Conservation (phyloP, 73 alveolate genomes). For the Paramecium sexaurelia region DNA sequence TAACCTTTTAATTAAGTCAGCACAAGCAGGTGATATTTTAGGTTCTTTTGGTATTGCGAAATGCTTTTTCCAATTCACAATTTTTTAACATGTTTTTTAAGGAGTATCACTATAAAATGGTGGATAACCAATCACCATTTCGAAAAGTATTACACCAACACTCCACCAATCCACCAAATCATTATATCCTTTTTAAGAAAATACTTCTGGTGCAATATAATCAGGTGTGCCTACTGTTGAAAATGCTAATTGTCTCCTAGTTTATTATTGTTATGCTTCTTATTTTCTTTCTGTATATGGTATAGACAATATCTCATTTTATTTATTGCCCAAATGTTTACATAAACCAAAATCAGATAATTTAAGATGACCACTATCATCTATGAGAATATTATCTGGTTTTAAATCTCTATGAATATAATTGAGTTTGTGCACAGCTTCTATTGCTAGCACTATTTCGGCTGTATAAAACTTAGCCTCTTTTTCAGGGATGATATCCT, state of each 20-base stretch:
- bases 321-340: constrained; percentile 41
- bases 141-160: constrained; percentile 95
- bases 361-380: constrained; percentile 60
- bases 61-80: constrained; percentile 85
- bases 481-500: constrained; percentile 59
- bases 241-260: constrained; percentile 85
- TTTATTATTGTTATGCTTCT: neutral
- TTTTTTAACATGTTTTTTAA: constrained; percentile 83
- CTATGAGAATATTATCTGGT: constrained; percentile 60
- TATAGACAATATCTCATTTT: neutral
- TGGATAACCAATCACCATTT: constrained; percentile 97
- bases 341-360: constrained; percentile 64
- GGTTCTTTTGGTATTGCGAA: constrained; percentile 93
- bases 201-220: constrained; percentile 98
- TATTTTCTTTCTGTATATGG: neutral
- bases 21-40: constrained; percentile 82
- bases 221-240: constrained; percentile 99
- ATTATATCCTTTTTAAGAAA: constrained; percentile 87
- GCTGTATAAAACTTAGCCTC: constrained; percentile 67
- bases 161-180: constrained; percentile 97
- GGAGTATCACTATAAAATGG: constrained; percentile 95
- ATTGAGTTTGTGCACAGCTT: constrained; percentile 54
- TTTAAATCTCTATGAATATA: constrained; percentile 66
- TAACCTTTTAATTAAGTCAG: constrained; percentile 85
- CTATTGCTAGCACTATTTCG: constrained; percentile 57